Conservation (phyloP, 768 basidiomycete species). For the Dioszegia crocea region DNA sequence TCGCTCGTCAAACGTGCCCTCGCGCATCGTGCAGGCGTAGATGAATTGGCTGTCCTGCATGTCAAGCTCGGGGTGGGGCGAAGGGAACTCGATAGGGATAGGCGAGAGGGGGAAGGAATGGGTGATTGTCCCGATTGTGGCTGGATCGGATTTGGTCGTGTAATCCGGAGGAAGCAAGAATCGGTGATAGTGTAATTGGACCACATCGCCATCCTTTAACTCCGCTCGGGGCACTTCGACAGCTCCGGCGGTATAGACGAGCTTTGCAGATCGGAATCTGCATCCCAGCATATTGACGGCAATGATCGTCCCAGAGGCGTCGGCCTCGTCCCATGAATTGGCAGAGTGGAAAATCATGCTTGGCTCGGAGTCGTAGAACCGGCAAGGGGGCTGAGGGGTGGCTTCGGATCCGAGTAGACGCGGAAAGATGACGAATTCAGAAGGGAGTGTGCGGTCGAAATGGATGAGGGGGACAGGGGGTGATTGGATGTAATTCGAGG, state of each 20-base stretch:
- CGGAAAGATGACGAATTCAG: conserved; percentile 51
- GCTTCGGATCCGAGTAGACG: conserved; percentile 27
- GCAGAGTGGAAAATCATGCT: conserved; percentile 53
- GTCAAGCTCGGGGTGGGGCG: conserved; percentile 31
- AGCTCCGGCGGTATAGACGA: conserved; percentile 52
- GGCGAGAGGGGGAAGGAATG: conserved; percentile 49
- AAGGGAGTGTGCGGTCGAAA: conserved; percentile 45
- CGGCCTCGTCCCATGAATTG: conserved; percentile 49
- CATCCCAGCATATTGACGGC: conserved; percentile 50
- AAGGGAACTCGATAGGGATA: conserved; percentile 53
- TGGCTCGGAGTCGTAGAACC: conserved; percentile 47
- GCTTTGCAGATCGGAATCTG: conserved; percentile 49
- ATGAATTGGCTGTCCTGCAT: conserved; percentile 48
- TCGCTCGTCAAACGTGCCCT: conserved; percentile 50
- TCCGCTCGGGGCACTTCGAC: conserved; percentile 42
- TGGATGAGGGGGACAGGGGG: conserved; percentile 48
- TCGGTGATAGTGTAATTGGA: conserved; percentile 49
- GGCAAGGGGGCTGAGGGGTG: conserved; percentile 24
- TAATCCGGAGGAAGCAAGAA: conserved; percentile 32
- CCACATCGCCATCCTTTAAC: conserved; percentile 41
- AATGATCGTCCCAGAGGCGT: conserved; percentile 17
- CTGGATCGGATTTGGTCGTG: conserved; percentile 1
- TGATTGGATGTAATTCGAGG: conserved; percentile 44
- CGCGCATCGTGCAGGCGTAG: conserved; percentile 51
- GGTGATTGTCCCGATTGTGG: conserved; percentile 18